Base-by-base conservation (phyloP, 1,284 basidiomycete species). In the Entoloma clypeatum region DNA sequence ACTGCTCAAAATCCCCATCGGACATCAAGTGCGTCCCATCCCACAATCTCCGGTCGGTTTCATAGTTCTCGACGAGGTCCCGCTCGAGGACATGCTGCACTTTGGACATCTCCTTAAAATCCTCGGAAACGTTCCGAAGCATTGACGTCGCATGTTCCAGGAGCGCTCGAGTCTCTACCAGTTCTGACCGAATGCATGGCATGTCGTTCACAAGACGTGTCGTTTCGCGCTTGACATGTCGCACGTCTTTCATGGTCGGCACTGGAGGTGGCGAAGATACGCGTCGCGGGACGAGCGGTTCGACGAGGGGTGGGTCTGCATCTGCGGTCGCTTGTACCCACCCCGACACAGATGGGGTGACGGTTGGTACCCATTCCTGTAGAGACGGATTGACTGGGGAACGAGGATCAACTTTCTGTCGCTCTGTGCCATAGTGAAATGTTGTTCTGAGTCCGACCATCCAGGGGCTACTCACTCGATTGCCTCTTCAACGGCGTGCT, bases 11-110 rank as follows among this genome's bases (percentile, higher is more conserved):
- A 32, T 40, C n/a, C n/a, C n/a, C n/a, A n/a, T n/a, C 44, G 18
- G 45, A 11, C 53, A 57, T 52, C 11, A 48, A 19, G 3, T 30
- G 36, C 10, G 56, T 60, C 33, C 60, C 61, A 45, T 63, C 60
- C 54, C 54, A 56, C 11, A 60, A 17, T 17, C 39, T 39, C 29
- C 36, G 44, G 37, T 56, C 53, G 7, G 44, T 24, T 40, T 54
- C 59, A 43, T 59, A 47, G 31, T 43, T 28, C 13, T 36, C 36
- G 3, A 52, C 22, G 6, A 61, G 13, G 23, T 41, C 24, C 4
- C 14, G 19, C 33, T 57, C 49, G 33, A 49, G 13, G 17, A 40
- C 33, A 16, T 48, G 24, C 18, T 50, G 48, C 31, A 49, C 41
- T 37, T 45, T 50, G 9, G 47, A 17, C 7, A 56, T 27, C 19